Evolutionary conservation across 176 grass and related monocot species (phyloP).

Genomic region (Musa acuminata): DNA sequence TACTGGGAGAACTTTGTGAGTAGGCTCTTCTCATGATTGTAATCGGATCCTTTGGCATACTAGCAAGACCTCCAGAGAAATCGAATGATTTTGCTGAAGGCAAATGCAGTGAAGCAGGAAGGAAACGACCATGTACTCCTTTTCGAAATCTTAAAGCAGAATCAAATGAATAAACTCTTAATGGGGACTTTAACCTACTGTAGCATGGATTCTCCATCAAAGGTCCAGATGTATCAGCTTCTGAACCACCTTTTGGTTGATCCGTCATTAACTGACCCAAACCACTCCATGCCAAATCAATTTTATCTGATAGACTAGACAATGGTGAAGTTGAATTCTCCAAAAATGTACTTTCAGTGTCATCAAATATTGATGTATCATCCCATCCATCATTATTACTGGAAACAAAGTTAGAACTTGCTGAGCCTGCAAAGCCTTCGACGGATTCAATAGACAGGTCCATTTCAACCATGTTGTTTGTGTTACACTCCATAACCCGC

Average conservation of each 20-base stretch:
- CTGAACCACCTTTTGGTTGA: conserved; percentile 29
- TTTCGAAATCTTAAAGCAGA: conserved; percentile 43
- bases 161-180: conserved; percentile 87
- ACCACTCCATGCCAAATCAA: conserved; percentile 89
- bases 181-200: conserved; percentile 45
- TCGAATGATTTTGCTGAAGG: conserved; percentile 36
- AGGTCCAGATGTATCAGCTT: conserved; percentile 31
- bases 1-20: conserved; percentile 59
- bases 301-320: conserved; percentile 79
- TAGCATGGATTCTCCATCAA: conserved; percentile 37
- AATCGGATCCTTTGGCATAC: conserved; percentile 32
- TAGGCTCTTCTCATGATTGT: conserved; percentile 63
- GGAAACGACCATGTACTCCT: conserved; percentile 36
- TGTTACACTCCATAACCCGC: conserved; percentile 35
- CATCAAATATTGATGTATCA: conserved; percentile 20
- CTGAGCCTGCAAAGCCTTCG: conserved; percentile 32
- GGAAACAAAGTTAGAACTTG: conserved; percentile 31
- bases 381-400: conserved; percentile 11
- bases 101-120: conserved; percentile 42
- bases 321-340: conserved; percentile 37
- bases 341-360: conserved; percentile 30
- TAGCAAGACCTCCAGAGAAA: conserved; percentile 43
- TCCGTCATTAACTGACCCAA: conserved; percentile 39
- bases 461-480: conserved; percentile 33
- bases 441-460: conserved; percentile 29